Base-by-base conservation (phyloP, 169 alveolate species). In the Plasmodium knowlesi region DNA sequence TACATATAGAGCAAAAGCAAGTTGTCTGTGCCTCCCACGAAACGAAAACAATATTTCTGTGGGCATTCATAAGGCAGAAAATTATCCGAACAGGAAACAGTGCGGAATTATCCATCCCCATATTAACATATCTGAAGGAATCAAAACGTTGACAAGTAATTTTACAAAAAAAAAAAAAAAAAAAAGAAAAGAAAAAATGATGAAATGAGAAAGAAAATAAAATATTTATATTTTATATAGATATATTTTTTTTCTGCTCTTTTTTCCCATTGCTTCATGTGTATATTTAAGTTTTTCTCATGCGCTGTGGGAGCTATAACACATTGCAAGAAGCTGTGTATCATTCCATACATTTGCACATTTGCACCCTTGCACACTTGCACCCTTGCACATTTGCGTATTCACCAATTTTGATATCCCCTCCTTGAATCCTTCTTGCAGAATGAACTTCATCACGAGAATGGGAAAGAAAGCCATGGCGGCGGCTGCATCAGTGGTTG, bases 401-500 rank as follows among this genome's bases (percentile, higher is more conserved):
- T 46, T 4, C 57, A 5, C 61, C 61, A 50, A 50, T 50, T 22
- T 50, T 22, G 22, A 3, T 22, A 16, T 32, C 39, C 37, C 50
- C 25, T 4, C 72, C 34, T 70, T 9, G 8, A 67, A 32, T 30
- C 46, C 70, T 0, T 4, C 28, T 10, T 71, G n/a, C 50, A 83
- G 92, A 53, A 83, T 83, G 92, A 43, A 83, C 50, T 83, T 83
- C 92, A 67, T 83, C 73, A 70, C 92, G 46, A 78, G 82, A 34
- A 78, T 88, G 89, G 94, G 94, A 71, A 88, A 79, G 72, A 88
- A 88, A n/a, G 81, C 94, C 37, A 88, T 53, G 39, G 32, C 82
- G 28, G 53, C 88, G 16, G 83, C 94, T 3, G 32, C 82, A 8
- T 71, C 54, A 9, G 73, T 39, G 30, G 37, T 67, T 10, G 72